Conservation (phyloP, 208 protist genomes). For the Crithidia bombi region DNA sequence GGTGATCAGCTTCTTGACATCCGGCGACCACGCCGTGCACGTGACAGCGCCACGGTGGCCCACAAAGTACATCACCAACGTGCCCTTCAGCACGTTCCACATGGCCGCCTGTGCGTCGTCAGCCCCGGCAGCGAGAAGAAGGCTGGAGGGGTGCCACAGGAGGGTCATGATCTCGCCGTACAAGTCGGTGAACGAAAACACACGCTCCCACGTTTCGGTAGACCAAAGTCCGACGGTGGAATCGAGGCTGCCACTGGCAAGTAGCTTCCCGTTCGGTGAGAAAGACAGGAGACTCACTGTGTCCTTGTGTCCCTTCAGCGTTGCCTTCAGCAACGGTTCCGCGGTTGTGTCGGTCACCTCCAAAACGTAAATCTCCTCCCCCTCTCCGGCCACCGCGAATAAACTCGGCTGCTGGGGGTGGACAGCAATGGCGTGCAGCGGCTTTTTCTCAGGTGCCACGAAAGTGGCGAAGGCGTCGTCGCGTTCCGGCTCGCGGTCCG, state of each 20-base stretch:
- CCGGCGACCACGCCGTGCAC: slow-evolving; percentile 81
- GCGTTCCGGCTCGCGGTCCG: slow-evolving; percentile 76
- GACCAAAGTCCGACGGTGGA: slow-evolving; percentile 77
- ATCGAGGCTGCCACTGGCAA: slow-evolving; percentile 83
- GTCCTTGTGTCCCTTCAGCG: slow-evolving; percentile 77
- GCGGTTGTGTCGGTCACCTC: slow-evolving; percentile 3
- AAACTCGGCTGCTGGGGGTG: slow-evolving; percentile 51
- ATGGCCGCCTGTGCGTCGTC: slow-evolving; percentile 93
- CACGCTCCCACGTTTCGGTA: slow-evolving; percentile 79
- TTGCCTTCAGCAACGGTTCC: slow-evolving; percentile 29
- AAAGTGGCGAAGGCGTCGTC: slow-evolving; percentile 81
- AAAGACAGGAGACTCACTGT: slow-evolving; percentile 83
- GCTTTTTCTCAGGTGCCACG: slow-evolving; percentile 45
- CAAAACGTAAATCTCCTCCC: slow-evolving; percentile 80
- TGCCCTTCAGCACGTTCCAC: slow-evolving; percentile 92
- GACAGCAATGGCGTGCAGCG: slow-evolving; percentile 64
- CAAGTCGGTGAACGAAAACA: slow-evolving; percentile 78
- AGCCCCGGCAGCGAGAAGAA: slow-evolving; percentile 88
- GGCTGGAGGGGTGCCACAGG: slow-evolving; percentile 95
- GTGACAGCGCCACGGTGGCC: slow-evolving; percentile 90
- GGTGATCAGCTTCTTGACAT: slow-evolving; percentile 91
- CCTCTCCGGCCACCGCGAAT: slow-evolving; percentile 73
- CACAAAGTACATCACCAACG: slow-evolving; percentile 91
- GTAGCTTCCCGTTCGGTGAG: slow-evolving; percentile 76
- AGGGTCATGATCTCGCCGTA: slow-evolving; percentile 82